Conservation (phyloP, 306 rosid genomes). For the Dryas drummondii region DNA sequence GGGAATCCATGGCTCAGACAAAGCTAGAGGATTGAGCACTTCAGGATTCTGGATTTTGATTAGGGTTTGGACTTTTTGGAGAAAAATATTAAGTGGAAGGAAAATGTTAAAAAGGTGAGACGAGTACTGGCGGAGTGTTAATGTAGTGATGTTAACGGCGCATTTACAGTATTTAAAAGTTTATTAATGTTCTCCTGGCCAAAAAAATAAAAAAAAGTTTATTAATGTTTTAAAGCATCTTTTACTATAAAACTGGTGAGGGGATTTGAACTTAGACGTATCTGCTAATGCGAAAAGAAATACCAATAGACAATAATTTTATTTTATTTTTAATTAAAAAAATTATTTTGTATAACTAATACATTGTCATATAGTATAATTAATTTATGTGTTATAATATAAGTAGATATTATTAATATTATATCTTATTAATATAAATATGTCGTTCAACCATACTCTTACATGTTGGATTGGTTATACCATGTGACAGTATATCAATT, state of each 20-base stretch:
- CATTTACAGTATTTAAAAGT: conserved; percentile 27
- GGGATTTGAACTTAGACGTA: too few species aligned
- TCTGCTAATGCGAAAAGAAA: too few species aligned
- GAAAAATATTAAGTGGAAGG: not conserved
- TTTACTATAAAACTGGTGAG: not conserved
- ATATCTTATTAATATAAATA: too few species aligned
- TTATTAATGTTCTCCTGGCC: not conserved
- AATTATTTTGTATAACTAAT: too few species aligned
- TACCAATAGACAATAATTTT: too few species aligned
- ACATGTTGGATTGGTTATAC: too few species aligned
- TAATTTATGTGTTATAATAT: too few species aligned
- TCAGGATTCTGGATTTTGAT: conserved; percentile 15
- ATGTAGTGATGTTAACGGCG: conserved; percentile 35
- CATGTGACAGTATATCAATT: too few species aligned
- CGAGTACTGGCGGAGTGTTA: conserved; percentile 12
- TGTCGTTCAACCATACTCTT: too few species aligned
- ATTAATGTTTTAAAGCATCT: conserved; percentile 10
- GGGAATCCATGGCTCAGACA: conserved; percentile 35
- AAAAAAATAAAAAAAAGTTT: not conserved
- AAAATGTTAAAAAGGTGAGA: conserved; percentile 11
- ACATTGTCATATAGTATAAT: too few species aligned
- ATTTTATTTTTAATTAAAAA: too few species aligned
- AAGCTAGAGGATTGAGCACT: not conserved
- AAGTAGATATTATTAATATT: too few species aligned
- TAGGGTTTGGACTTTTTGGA: conserved; percentile 12